phyloP scores from a whole-genome alignment of 257 asterid genomes.

The Solanum clarkiae region DNA sequence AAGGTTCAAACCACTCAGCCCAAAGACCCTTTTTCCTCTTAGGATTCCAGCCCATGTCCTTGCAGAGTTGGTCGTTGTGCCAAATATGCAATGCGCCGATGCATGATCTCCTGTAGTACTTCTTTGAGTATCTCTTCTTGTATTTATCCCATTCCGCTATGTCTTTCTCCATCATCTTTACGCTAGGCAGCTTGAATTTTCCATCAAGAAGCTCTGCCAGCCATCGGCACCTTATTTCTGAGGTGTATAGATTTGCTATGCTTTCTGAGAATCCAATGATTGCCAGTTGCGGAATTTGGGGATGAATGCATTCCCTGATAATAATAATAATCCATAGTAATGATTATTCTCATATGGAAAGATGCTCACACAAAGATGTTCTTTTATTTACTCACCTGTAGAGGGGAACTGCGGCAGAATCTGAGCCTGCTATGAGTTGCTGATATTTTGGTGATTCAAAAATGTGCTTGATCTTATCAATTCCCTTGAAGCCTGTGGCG shows the following conservation, averaged over 20 bases:
- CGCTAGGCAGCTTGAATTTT: conserved; percentile 34
- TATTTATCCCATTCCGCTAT: conserved; percentile 22
- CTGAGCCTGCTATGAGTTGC: conserved; percentile 10
- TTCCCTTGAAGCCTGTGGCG: conserved; percentile 38
- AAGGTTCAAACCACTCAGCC: conserved; percentile 36
- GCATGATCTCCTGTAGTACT: conserved; percentile 20
- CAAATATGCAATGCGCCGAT: conserved; percentile 30
- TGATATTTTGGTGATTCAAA: conserved; percentile 17
- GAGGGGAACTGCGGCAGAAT: conserved; percentile 11
- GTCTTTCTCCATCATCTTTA: conserved; percentile 33
- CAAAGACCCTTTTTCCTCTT: conserved; percentile 28
- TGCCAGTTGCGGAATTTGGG: not conserved
- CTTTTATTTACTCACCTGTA: conserved; percentile 17
- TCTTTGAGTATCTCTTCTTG: conserved; percentile 26
- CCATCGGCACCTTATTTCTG: conserved; percentile 41
- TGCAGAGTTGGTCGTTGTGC: conserved; percentile 41
- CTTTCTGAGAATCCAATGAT: not conserved
- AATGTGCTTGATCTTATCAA: conserved; percentile 20
- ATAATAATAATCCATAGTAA: not conserved
- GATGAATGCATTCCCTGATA: not conserved
- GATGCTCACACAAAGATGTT: not conserved
- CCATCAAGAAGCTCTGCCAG: conserved; percentile 32
- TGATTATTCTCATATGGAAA: not conserved
- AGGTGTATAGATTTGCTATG: not conserved
- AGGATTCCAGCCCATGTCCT: conserved; percentile 45